Percentiles rank a stretch among this genome's conserved stretches.
These are phyloP conservation scores for Venturia carpophila DNA, from an alignment of 2,329 filamentous ascomycete genomes.

Conservation along the genomic window DNA sequence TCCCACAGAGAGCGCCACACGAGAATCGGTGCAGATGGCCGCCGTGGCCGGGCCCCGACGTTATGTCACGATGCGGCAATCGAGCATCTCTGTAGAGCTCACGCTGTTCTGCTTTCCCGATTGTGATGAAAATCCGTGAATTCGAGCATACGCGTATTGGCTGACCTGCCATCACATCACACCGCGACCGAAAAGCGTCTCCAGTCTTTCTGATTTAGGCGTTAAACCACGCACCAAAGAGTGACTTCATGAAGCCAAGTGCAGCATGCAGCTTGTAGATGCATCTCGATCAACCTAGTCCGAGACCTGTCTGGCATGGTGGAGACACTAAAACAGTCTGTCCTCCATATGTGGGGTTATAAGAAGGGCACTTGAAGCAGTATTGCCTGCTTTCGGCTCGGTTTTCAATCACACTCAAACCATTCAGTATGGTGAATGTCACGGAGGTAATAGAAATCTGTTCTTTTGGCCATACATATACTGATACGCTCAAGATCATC, in stretches of 20 bases:
- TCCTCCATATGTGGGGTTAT: not conserved
- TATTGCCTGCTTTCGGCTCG: not conserved
- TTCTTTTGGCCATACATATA: not conserved
- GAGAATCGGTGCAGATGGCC: not conserved
- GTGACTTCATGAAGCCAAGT: too few species aligned
- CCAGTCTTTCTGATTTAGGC: too few species aligned
- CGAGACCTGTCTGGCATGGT: not conserved
- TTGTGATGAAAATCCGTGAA: too few species aligned
- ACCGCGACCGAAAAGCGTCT: too few species aligned
- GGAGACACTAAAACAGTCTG: not conserved
- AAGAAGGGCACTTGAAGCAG: too few species aligned
- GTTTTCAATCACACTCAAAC: not conserved
- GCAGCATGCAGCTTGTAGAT: too few species aligned
- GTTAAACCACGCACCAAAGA: too few species aligned
- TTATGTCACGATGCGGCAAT: too few species aligned
- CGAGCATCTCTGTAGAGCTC: too few species aligned
- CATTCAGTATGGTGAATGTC: not conserved
- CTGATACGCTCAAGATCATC: constrained; percentile 22
- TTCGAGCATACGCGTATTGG: too few species aligned
- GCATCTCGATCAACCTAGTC: not conserved
- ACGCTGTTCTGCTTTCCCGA: too few species aligned
- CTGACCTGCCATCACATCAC: too few species aligned
- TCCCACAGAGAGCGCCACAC: not conserved
- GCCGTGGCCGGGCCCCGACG: not conserved
- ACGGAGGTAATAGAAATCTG: not conserved